A percentile compares a stretch with the other conserved stretches of the same genome.
Evolutionary conservation across 345 rosid species (phyloP).

Genomic region (Sonneratia alba): DNA sequence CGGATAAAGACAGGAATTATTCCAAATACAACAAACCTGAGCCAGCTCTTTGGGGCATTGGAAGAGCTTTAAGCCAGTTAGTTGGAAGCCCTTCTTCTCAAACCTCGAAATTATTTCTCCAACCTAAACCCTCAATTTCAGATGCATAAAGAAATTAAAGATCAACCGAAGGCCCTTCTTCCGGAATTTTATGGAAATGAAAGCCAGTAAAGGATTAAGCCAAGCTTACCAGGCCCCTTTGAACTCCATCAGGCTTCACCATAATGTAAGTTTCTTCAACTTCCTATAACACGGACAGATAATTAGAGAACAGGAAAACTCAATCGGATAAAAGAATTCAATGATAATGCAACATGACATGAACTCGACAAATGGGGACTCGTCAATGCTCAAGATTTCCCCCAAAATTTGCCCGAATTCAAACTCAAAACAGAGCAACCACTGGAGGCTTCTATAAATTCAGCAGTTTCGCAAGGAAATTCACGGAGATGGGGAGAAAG

Average conservation of each 20-base stretch:
- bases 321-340: neutral
- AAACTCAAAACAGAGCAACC: neutral
- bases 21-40: slow-evolving; percentile 39
- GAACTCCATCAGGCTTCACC: slow-evolving; percentile 93
- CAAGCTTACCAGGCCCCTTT: slow-evolving; percentile 77
- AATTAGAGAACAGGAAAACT: neutral
- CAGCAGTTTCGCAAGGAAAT: neutral
- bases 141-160: slow-evolving; percentile 4
- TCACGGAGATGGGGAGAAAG: neutral
- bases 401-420: neutral
- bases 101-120: slow-evolving; percentile 94
- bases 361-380: neutral
- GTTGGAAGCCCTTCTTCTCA: slow-evolving; percentile 87
- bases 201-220: neutral
- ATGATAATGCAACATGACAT: neutral
- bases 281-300: slow-evolving; percentile 33
- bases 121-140: slow-evolving; percentile 38
- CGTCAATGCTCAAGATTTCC: neutral
- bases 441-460: neutral
- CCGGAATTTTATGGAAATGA: neutral
- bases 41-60: slow-evolving; percentile 80
- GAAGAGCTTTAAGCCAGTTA: slow-evolving; percentile 79
- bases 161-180: neutral
- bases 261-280: slow-evolving; percentile 84
- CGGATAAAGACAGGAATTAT: neutral